These are phyloP conservation scores for Yarrowia alimentaria DNA, from an alignment of 805 yeast species.

Conservation along the genomic window DNA sequence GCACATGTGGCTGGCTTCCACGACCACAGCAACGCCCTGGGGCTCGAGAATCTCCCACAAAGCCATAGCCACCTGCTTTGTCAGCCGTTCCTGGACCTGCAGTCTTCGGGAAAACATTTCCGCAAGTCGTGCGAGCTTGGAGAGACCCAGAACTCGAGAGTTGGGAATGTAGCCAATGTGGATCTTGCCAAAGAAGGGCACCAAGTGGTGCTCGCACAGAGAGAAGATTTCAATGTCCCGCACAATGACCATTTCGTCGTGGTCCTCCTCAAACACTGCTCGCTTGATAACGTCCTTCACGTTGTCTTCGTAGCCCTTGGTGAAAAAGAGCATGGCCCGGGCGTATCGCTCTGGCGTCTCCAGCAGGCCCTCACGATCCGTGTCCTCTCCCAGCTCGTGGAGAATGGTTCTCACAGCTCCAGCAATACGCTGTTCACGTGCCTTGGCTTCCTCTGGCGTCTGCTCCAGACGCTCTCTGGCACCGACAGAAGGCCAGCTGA, in stretches of 20 bases:
- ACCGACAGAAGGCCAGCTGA: constrained; percentile 91
- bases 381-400: constrained; percentile 87
- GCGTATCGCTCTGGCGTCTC: constrained; percentile 98
- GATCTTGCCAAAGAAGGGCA: constrained; percentile 95
- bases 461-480: constrained; percentile 76
- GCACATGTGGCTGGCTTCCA: constrained; percentile 98
- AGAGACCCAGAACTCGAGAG: constrained; percentile 85
- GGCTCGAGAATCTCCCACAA: constrained; percentile 87
- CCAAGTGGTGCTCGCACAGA: constrained; percentile 95
- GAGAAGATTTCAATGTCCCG: constrained; percentile 90
- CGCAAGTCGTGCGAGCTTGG: constrained; percentile 91
- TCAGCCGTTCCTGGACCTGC: constrained; percentile 96
- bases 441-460: constrained; percentile 58
- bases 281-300: constrained; percentile 87
- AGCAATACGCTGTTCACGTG: constrained; percentile 74
- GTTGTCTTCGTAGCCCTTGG: constrained; percentile 95
- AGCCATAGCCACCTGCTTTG: constrained; percentile 97
- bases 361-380: constrained; percentile 77
- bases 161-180: constrained; percentile 98
- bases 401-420: constrained; percentile 72
- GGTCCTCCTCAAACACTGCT: constrained; percentile 97
- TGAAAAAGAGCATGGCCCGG: constrained; percentile 90
- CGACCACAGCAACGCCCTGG: constrained; percentile 96
- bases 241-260: constrained; percentile 98
- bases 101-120: constrained; percentile 95